Base-by-base conservation (phyloP, 495 filamentous ascomycete genomes). In the Penicillium pulvis region DNA sequence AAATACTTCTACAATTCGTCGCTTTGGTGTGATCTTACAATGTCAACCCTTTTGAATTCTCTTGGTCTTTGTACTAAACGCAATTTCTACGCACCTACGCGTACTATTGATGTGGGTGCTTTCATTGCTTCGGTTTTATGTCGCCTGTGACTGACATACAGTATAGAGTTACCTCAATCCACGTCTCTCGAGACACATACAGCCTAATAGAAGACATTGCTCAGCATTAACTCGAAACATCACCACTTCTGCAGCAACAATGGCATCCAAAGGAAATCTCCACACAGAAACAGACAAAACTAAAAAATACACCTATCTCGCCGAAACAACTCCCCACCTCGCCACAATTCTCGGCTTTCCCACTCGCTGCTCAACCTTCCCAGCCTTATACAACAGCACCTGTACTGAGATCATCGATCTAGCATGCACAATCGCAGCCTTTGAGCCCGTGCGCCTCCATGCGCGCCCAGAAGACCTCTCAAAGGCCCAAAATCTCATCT, bases 321-420 rank as follows among this genome's bases (percentile, higher is more conserved):
- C 69, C 43, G 69, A 71, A 60, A 71, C 63, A 56, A 55, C 47
- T 10, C 62, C 58, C 43, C 69, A 74, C 57, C 39, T 57, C 33
- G 71, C 71, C 56, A 74, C 71, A 24, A 71, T 74, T 36, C 71
- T 74, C 30, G 60, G 71, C 54, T 74, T 71, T 56, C 71, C 71
- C 33, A 72, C 71, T n/a, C 59, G 51, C 36, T 48, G 47, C 43
- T 72, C 71, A 3, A 66, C 67, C 28, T 60, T 71, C 12, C 60
- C 63, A 35, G 50, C 54, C 17, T 64, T 71, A 1, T 57, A 72
- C 57, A 17, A 42, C 1, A 17, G 19, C 14, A 70, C 71, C 35
- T 65, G 67, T 52, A 56, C 30, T 35, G 72, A 75, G 45, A 73
- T 75, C 33, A 59, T 69, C 20, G 55, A 59, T 41, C 59, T 75